Conservation (phyloP, 495 filamentous ascomycete species). For the Talaromyces adpressus region DNA sequence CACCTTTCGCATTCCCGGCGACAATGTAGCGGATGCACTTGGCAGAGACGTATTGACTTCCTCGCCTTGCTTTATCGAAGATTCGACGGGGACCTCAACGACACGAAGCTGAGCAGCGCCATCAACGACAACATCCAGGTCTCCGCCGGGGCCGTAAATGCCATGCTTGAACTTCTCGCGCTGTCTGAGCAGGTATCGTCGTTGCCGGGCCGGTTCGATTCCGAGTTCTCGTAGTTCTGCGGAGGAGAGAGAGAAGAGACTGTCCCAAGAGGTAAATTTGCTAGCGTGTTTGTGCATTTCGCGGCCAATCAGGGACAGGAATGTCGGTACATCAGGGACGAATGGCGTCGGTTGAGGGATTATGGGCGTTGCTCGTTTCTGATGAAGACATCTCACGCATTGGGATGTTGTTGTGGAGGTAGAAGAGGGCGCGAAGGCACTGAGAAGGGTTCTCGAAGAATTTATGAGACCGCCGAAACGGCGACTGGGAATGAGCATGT, state of each 20-base stretch:
- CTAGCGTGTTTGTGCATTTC: slow-evolving; percentile 67
- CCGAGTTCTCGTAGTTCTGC: slow-evolving; percentile 73
- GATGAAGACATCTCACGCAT: slow-evolving; percentile 28
- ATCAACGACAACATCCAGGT: slow-evolving; percentile 63
- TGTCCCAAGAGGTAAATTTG: slow-evolving; percentile 82
- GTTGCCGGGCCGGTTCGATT: slow-evolving; percentile 73
- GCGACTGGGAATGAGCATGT: slow-evolving; percentile 29
- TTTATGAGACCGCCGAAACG: slow-evolving; percentile 19
- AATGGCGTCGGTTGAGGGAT: slow-evolving; percentile 73
- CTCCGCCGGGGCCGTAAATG: slow-evolving; percentile 69
- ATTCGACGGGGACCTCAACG: slow-evolving; percentile 47
- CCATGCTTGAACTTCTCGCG: slow-evolving; percentile 74
- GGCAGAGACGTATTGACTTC: background rate
- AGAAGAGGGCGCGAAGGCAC: background rate
- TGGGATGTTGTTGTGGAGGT: slow-evolving; percentile 10
- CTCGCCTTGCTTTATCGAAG: slow-evolving; percentile 5
- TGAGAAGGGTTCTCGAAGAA: background rate
- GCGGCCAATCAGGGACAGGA: slow-evolving; percentile 89
- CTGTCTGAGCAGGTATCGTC: slow-evolving; percentile 81
- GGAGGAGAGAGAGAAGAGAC: slow-evolving; percentile 74
- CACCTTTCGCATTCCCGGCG: slow-evolving; percentile 49
- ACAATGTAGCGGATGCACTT: slow-evolving; percentile 35
- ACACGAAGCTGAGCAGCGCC: slow-evolving; percentile 65
- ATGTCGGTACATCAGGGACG: slow-evolving; percentile 83
- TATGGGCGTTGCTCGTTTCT: slow-evolving; percentile 14